Evolutionary conservation across 352 stramenopile genomes (phyloP).

Genomic region (Globisporangium polare): DNA sequence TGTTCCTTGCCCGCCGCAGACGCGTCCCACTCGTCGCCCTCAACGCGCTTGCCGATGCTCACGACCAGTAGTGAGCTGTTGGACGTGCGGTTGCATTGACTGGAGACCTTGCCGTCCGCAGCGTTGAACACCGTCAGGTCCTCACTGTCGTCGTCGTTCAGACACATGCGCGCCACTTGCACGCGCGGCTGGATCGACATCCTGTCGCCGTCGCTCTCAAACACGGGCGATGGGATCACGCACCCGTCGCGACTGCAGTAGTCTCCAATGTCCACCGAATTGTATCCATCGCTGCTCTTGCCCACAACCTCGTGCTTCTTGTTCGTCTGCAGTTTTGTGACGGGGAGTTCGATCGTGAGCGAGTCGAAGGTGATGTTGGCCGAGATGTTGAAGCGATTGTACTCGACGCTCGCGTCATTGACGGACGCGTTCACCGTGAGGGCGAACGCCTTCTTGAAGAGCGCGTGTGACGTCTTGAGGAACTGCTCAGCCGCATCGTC

Average conservation of each 20-base stretch:
- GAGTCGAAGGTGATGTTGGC: conserved; percentile 16
- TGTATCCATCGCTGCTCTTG: neutral
- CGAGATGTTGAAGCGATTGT: conserved; percentile 11
- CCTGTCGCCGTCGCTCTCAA: neutral
- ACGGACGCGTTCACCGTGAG: neutral
- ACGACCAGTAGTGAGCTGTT: conserved; percentile 16
- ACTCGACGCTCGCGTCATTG: conserved; percentile 4
- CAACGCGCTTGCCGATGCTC: conserved; percentile 1
- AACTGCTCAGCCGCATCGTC: neutral
- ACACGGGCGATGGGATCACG: neutral
- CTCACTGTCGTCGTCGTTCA: conserved; percentile 11
- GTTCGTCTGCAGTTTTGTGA: neutral
- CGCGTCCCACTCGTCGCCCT: conserved; percentile 2
- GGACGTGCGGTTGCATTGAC: neutral
- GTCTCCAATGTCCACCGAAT: neutral
- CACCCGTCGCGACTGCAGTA: conserved; percentile 12
- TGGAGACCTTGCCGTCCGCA: neutral
- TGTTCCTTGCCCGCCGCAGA: neutral
- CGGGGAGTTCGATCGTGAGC: conserved; percentile 19
- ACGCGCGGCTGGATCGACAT: conserved; percentile 2
- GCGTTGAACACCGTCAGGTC: conserved; percentile 7
- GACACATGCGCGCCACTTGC: conserved; percentile 13
- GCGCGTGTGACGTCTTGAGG: neutral
- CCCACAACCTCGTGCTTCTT: neutral
- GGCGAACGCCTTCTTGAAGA: neutral